Evolutionary conservation across 805 yeast genomes (phyloP), one percentile per base, ranked within the genome.

Genomic region (Monosporozyma aerobia): DNA sequence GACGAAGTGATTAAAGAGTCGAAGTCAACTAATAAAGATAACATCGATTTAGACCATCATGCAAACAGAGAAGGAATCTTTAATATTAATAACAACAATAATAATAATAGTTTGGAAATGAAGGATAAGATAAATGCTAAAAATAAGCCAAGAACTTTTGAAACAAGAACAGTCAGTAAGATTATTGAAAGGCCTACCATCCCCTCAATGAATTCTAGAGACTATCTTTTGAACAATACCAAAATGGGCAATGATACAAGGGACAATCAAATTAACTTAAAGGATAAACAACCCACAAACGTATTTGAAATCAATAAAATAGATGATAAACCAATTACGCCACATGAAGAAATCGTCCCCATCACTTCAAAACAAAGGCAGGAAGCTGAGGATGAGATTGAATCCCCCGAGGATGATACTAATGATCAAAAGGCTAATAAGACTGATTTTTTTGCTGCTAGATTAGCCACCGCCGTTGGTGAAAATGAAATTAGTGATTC

Each of bases 381-480:
- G 14, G 23, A 44, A 7, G 16, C 11, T 44, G 44, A 47, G 8
- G 32, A 35, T 22, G 23, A 35, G 25, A 48, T 48, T 43, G 52
- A 47, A 5, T 7, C 51, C 13, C 22, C 52, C 32, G 57, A 62
- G n/a, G 55, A 57, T 1, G 59, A 59, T 35, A 56, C 59, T 8
- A 32, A 57, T 3, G 55, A 61, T 30, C 63, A 69, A 27, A 68
- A 67, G 22, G 63, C 69, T 3, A 82, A 95, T 7, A 79, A 90
- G 63, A 94, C 97, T 0, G 98, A 90, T 63, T 81, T 89, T 55
- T 94, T 94, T 68, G 98, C 97, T 9, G 97, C 98, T 0, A 87
- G 85, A 60, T 75, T 94, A 55, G 98, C 97, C 8, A 84, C 89
- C 52, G 98, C 98, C 0, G 95, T 92, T 3, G 95, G 86, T 57